Percentiles rank a stretch among this genome's conserved stretches.
These are phyloP conservation scores for Triangularia verruculosa DNA, from an alignment of 2,329 filamentous ascomycete genomes.

Conservation along the genomic window DNA sequence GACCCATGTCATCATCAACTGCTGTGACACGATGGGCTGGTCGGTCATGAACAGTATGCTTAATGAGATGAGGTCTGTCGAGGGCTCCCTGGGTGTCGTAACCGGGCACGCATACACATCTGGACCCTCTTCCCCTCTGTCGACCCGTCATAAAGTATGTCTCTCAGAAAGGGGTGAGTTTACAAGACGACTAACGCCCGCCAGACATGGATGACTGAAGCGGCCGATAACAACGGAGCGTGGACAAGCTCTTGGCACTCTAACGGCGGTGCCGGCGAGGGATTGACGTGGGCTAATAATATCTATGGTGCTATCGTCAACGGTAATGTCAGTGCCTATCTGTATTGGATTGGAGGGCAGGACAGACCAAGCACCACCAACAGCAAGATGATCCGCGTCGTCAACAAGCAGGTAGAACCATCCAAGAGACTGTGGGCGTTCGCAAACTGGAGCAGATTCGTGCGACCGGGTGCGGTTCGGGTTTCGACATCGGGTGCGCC, in stretches of 20 bases:
- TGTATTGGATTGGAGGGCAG: constrained; percentile 44
- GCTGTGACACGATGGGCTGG: constrained; percentile 28
- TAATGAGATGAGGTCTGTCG: constrained; percentile 37
- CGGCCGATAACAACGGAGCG: constrained; percentile 39
- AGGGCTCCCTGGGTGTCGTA: constrained; percentile 38
- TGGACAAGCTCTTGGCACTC: constrained; percentile 43
- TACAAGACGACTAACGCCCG: not conserved
- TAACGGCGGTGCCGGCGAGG: constrained; percentile 47
- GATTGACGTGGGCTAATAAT: constrained; percentile 54
- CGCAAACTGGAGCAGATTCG: constrained; percentile 33
- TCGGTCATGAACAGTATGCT: constrained; percentile 16
- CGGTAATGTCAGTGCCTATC: constrained; percentile 48
- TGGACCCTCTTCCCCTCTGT: constrained; percentile 36
- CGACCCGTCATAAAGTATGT: constrained; percentile 39
- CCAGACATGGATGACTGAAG: constrained; percentile 40
- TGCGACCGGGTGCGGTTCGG: constrained; percentile 31
- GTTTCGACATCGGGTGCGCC: constrained; percentile 25
- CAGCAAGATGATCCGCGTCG: constrained; percentile 28
- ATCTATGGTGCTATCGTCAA: constrained; percentile 49
- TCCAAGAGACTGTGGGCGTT: constrained; percentile 32
- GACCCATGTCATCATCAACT: constrained; percentile 34
- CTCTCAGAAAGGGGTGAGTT: not conserved
- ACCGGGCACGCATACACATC: constrained; percentile 43
- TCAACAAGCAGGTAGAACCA: constrained; percentile 23
- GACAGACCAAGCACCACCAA: constrained; percentile 29